Conservation (phyloP, 805 yeast genomes). For the Vanderwaltozyma yarrowii region DNA sequence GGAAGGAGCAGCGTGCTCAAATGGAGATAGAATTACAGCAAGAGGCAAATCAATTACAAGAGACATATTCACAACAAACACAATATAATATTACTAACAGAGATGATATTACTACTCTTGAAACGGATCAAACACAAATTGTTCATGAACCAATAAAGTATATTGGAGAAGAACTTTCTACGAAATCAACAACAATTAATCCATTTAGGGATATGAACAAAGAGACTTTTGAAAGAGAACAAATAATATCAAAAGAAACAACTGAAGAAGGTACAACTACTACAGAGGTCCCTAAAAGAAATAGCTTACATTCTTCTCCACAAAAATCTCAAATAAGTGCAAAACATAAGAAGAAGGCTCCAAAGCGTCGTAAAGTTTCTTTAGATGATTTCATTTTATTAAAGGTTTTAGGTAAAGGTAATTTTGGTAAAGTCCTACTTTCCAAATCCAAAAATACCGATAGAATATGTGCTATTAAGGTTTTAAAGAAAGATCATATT, state of each 20-base stretch:
- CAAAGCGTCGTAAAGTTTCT: slow-evolving; percentile 64
- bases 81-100: neutral
- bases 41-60: neutral
- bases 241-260: neutral
- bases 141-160: neutral
- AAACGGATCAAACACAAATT: slow-evolving; percentile 1
- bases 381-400: slow-evolving; percentile 89
- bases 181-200: slow-evolving; percentile 6
- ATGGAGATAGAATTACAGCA: slow-evolving; percentile 10
- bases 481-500: slow-evolving; percentile 89
- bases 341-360: slow-evolving; percentile 19
- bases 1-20: slow-evolving; percentile 12
- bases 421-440: slow-evolving; percentile 95
- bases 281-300: neutral
- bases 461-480: slow-evolving; percentile 88
- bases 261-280: neutral
- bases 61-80: slow-evolving; percentile 1
- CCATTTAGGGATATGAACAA: slow-evolving; percentile 21
- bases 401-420: slow-evolving; percentile 96
- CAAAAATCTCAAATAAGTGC: slow-evolving; percentile 11
- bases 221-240: slow-evolving; percentile 15
- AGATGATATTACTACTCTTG: neutral
- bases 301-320: slow-evolving; percentile 10
- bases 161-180: neutral
- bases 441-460: slow-evolving; percentile 84